These are phyloP conservation scores for Fusarium denticulatum DNA, from an alignment of 2,329 filamentous ascomycete species.

Conservation along the genomic window DNA sequence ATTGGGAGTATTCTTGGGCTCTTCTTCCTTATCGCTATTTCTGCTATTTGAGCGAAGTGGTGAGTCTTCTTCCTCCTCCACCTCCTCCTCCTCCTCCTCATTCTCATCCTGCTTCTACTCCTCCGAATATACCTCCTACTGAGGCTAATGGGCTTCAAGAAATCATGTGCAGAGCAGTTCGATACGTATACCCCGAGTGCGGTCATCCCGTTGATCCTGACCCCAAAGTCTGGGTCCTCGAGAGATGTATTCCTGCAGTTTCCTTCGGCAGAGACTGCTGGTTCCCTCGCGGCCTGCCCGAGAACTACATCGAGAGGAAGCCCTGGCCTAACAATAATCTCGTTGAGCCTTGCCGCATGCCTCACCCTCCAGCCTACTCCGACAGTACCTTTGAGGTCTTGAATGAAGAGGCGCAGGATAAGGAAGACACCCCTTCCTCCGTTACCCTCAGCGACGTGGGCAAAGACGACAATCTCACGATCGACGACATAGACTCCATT, in stretches of 20 bases:
- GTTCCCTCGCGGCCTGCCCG: constrained; percentile 12
- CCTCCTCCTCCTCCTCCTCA: background rate
- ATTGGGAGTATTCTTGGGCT: background rate
- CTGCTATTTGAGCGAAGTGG: background rate
- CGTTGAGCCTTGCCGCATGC: background rate
- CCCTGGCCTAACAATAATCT: constrained; percentile 15
- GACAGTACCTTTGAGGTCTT: background rate
- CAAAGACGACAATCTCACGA: background rate
- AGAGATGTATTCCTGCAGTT: constrained; percentile 24
- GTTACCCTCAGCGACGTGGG: background rate
- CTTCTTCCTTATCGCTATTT: background rate
- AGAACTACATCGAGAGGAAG: background rate
- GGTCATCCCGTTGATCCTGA: constrained; percentile 26
- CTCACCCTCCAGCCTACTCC: background rate
- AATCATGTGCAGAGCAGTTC: constrained; percentile 38
- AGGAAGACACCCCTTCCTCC: background rate
- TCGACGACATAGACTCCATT: background rate
- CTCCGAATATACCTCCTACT: too few relatives aligned
- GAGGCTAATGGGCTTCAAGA: background rate
- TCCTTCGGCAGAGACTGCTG: constrained; percentile 32
- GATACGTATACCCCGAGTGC: constrained; percentile 39
- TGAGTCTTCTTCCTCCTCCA: background rate
- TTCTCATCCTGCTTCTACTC: too few relatives aligned
- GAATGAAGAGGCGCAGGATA: background rate
- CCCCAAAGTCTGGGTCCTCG: constrained; percentile 13